phyloP scores from a whole-genome alignment of 176 grass and related monocot species.

The Cocos nucifera region DNA sequence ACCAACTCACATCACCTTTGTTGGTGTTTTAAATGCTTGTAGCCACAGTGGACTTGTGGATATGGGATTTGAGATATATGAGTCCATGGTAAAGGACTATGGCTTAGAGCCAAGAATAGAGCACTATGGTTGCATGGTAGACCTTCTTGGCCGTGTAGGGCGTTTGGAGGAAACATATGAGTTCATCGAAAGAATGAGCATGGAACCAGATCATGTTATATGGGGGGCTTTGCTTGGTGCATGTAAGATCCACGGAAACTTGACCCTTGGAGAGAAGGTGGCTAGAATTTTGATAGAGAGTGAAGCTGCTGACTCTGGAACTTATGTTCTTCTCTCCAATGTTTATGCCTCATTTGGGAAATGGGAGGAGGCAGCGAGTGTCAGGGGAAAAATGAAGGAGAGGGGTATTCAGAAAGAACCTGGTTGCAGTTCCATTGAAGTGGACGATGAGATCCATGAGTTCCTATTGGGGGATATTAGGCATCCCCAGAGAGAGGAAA shows the following conservation, averaged over 20 bases:
- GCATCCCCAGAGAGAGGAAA: slow-evolving; percentile 15
- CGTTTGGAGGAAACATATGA: slow-evolving; percentile 17
- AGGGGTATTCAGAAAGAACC: slow-evolving; percentile 24
- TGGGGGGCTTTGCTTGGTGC: slow-evolving; percentile 23
- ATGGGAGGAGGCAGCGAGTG: slow-evolving; percentile 10
- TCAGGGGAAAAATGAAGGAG: slow-evolving; percentile 11
- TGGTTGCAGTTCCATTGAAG: slow-evolving; percentile 22
- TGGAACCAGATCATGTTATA: slow-evolving; percentile 18
- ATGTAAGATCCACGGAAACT: slow-evolving; percentile 15
- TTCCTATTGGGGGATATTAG: slow-evolving; percentile 19
- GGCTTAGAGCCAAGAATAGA: slow-evolving; percentile 9
- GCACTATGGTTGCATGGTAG: slow-evolving; percentile 23
- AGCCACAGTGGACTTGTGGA: slow-evolving; percentile 19
- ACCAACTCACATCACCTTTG: slow-evolving; percentile 16
- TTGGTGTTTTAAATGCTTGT: slow-evolving; percentile 21
- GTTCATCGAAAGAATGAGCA: slow-evolving; percentile 9
- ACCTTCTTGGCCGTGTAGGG: slow-evolving; percentile 21
- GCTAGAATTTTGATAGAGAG: slow-evolving; percentile 15
- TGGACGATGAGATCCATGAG: slow-evolving; percentile 21
- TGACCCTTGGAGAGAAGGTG: slow-evolving; percentile 13
- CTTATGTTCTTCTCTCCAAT: slow-evolving; percentile 23
- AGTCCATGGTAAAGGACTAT: slow-evolving; percentile 11
- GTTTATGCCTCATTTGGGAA: slow-evolving; percentile 11
- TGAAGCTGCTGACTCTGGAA: slow-evolving; percentile 16
- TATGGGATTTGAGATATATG: slow-evolving; percentile 12